phyloP scores from a whole-genome alignment of 352 stramenopile species.

The Phytophthora boehmeriae region DNA sequence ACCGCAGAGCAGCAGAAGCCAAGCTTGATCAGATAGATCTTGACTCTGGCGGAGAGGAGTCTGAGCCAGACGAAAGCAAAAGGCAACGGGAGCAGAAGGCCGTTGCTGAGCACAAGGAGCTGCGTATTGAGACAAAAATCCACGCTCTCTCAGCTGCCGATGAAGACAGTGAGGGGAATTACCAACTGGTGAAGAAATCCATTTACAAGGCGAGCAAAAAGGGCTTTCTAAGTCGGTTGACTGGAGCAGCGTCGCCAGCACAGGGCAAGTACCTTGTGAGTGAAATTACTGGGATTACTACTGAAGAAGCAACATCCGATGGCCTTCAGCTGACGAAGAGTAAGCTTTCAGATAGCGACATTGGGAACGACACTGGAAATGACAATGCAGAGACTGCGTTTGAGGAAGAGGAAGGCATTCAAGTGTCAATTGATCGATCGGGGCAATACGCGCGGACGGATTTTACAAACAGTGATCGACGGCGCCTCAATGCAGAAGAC shows the following conservation, averaged over 20 bases:
- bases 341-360: slow-evolving; percentile 4
- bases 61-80: background rate
- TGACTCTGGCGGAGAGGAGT: slow-evolving; percentile 4
- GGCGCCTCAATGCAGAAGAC: slow-evolving; percentile 30
- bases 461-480: slow-evolving; percentile 5
- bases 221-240: slow-evolving; percentile 35
- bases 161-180: slow-evolving; percentile 22
- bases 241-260: slow-evolving; percentile 6
- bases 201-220: slow-evolving; percentile 65
- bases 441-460: background rate
- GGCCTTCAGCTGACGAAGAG: background rate
- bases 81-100: background rate
- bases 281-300: slow-evolving; percentile 28
- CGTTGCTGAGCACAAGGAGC: background rate
- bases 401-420: slow-evolving; percentile 58
- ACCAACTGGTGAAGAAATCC: slow-evolving; percentile 67
- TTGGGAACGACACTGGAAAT: too few species aligned
- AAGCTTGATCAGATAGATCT: slow-evolving; percentile 3
- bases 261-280: slow-evolving; percentile 25
- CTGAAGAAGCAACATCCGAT: slow-evolving; percentile 17
- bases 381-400: slow-evolving; percentile 21
- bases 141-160: slow-evolving; percentile 32
- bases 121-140: slow-evolving; percentile 23
- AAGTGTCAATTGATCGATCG: slow-evolving; percentile 49
- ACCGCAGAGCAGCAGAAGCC: background rate